These are phyloP conservation scores for Ichthyophthirius multifiliis DNA, from an alignment of 169 alveolate genomes.

Conservation along the genomic window DNA sequence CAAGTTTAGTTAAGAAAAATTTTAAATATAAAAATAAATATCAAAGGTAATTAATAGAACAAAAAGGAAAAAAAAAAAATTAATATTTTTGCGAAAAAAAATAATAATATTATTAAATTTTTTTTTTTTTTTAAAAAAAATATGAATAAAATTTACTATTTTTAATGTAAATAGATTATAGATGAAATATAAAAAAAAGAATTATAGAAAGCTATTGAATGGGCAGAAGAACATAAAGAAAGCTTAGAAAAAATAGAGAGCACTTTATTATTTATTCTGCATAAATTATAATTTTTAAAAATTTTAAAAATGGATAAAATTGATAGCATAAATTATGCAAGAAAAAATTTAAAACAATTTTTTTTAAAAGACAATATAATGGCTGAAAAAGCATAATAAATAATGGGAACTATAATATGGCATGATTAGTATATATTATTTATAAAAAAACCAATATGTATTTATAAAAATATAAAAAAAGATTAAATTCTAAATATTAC, in stretches of 20 bases:
- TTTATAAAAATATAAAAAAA: background rate
- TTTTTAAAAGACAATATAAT: background rate
- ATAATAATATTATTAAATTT: background rate
- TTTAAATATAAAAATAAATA: background rate
- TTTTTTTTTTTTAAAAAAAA: too few species aligned
- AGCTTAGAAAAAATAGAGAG: conserved; percentile 10
- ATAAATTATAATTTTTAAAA: conserved; percentile 4
- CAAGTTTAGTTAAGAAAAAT: background rate
- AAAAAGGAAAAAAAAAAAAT: background rate
- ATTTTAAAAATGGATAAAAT: conserved; percentile 4
- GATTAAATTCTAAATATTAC: background rate
- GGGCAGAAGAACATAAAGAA: conserved; percentile 42
- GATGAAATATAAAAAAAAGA: conserved; percentile 34
- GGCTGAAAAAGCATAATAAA: background rate
- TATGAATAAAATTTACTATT: conserved; percentile 35
- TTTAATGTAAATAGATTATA: conserved; percentile 21
- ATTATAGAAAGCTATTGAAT: conserved; percentile 38
- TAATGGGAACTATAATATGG: conserved; percentile 4
- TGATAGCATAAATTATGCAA: conserved; percentile 29
- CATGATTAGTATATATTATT: background rate
- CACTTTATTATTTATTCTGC: conserved; percentile 46
- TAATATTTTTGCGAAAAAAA: background rate
- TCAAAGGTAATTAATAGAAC: too few species aligned
- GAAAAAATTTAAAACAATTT: background rate
- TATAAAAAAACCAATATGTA: background rate